Conservation (phyloP, 2,329 filamentous ascomycete species). For the Purpureocillium lavendulum region DNA sequence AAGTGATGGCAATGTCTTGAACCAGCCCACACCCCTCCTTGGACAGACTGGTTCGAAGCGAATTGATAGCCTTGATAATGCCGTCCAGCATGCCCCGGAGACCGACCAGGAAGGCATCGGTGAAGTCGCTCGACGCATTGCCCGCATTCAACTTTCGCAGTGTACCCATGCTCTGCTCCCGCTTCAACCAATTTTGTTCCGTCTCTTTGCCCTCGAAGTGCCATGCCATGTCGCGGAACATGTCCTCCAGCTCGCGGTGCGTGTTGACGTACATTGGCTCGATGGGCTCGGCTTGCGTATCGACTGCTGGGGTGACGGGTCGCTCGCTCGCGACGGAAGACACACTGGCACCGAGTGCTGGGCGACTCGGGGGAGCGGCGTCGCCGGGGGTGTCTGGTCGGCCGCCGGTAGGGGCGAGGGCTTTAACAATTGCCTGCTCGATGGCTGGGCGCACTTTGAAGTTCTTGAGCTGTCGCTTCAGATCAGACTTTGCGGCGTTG, state of each 20-base stretch:
- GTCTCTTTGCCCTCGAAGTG: slow-evolving; percentile 83
- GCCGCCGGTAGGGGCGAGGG: slow-evolving; percentile 49
- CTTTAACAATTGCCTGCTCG: slow-evolving; percentile 69
- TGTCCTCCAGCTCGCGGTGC: slow-evolving; percentile 78
- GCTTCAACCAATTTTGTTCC: slow-evolving; percentile 82
- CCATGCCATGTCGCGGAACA: slow-evolving; percentile 70
- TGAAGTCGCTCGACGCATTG: slow-evolving; percentile 73
- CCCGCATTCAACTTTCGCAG: slow-evolving; percentile 73
- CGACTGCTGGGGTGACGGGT: slow-evolving; percentile 53
- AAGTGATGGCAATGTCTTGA: slow-evolving; percentile 72
- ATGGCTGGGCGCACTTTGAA: slow-evolving; percentile 84
- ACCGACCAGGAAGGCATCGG: slow-evolving; percentile 58
- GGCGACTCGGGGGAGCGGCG: slow-evolving; percentile 31
- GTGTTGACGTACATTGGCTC: slow-evolving; percentile 82
- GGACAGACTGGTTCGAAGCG: slow-evolving; percentile 80
- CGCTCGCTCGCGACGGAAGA: slow-evolving; percentile 41
- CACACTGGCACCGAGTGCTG: slow-evolving; percentile 40
- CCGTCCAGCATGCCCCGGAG: slow-evolving; percentile 75
- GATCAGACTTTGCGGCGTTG: slow-evolving; percentile 74
- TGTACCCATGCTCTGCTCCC: slow-evolving; percentile 73
- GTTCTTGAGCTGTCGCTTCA: slow-evolving; percentile 77
- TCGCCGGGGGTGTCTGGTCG: slow-evolving; percentile 32
- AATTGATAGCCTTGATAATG: slow-evolving; percentile 76
- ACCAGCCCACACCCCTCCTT: slow-evolving; percentile 78
- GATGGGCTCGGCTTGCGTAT: slow-evolving; percentile 58